Conservation (phyloP, 2,329 filamentous ascomycete species). For the Cryphonectria radicalis region DNA sequence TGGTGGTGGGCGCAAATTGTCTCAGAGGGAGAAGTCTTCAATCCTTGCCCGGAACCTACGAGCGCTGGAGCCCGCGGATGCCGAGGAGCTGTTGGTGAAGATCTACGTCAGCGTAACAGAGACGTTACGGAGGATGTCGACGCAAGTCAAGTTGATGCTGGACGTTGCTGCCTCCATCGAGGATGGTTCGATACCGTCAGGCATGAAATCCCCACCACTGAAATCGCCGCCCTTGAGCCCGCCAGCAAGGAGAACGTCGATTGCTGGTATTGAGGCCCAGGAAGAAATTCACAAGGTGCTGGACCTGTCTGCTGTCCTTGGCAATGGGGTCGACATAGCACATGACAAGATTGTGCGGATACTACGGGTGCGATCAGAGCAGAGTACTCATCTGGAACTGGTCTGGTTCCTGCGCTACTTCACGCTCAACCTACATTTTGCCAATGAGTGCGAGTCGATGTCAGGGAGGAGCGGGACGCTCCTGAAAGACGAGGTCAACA, state of each 20-base stretch:
- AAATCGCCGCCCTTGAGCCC: conserved; percentile 60
- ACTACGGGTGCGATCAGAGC: conserved; percentile 75
- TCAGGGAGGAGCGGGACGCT: conserved; percentile 77
- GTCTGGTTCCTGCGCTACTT: conserved; percentile 80
- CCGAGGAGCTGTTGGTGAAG: conserved; percentile 78
- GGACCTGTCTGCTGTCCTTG: conserved; percentile 77
- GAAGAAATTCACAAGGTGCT: conserved; percentile 78
- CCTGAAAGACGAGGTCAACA: conserved; percentile 79
- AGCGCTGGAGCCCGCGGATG: conserved; percentile 79
- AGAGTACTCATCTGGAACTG: conserved; percentile 69
- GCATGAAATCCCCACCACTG: conserved; percentile 52
- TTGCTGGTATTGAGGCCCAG: conserved; percentile 57
- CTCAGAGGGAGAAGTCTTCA: conserved; percentile 86
- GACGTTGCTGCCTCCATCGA: conserved; percentile 84
- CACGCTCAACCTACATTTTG: conserved; percentile 79
- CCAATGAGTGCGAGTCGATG: conserved; percentile 84
- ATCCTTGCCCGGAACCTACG: conserved; percentile 87
- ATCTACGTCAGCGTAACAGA: conserved; percentile 90
- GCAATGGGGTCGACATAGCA: conserved; percentile 79
- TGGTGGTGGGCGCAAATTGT: conserved; percentile 65
- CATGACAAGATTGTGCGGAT: conserved; percentile 78
- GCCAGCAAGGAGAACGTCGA: conserved; percentile 44
- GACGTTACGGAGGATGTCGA: conserved; percentile 80
- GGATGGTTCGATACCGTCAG: conserved; percentile 43
- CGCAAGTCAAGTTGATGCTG: conserved; percentile 91